These are phyloP conservation scores for Tulasnella sp. DNA, from an alignment of 768 basidiomycete genomes.

Conservation along the genomic window DNA sequence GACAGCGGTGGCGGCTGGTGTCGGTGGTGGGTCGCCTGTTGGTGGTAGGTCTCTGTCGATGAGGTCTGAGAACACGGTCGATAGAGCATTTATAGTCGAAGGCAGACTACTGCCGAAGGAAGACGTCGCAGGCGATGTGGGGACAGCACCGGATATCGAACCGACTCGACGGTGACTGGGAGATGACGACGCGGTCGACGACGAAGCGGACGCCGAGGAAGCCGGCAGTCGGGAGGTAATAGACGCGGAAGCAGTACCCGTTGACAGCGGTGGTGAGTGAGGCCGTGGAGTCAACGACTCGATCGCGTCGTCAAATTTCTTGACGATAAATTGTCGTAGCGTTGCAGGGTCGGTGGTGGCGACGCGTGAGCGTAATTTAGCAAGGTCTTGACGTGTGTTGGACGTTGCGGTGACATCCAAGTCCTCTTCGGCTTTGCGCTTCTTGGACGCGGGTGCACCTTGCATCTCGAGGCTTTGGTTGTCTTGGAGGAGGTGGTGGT, in stretches of 20 bases:
- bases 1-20: slow-evolving; percentile 3
- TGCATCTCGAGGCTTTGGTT: neutral
- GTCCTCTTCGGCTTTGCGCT: slow-evolving; percentile 22
- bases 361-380: slow-evolving; percentile 18
- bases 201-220: slow-evolving; percentile 5
- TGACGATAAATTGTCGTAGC: slow-evolving; percentile 25
- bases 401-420: neutral
- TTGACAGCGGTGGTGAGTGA: neutral
- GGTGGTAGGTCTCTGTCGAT: slow-evolving; percentile 18
- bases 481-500: slow-evolving; percentile 7
- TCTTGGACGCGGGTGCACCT: slow-evolving; percentile 14
- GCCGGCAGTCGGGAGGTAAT: neutral
- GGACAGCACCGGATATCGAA: slow-evolving; percentile 4
- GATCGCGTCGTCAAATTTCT: slow-evolving; percentile 24
- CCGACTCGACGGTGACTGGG: slow-evolving; percentile 6
- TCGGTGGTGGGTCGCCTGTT: neutral
- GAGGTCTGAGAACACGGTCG: slow-evolving; percentile 14
- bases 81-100: slow-evolving; percentile 19
- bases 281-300: neutral
- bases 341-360: slow-evolving; percentile 18
- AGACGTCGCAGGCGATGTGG: slow-evolving; percentile 17
- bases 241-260: neutral
- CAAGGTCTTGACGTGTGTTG: slow-evolving; percentile 12
- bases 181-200: slow-evolving; percentile 19
- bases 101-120: neutral